Conservation (phyloP, 257 asterid species). For the Solanum piurae region DNA sequence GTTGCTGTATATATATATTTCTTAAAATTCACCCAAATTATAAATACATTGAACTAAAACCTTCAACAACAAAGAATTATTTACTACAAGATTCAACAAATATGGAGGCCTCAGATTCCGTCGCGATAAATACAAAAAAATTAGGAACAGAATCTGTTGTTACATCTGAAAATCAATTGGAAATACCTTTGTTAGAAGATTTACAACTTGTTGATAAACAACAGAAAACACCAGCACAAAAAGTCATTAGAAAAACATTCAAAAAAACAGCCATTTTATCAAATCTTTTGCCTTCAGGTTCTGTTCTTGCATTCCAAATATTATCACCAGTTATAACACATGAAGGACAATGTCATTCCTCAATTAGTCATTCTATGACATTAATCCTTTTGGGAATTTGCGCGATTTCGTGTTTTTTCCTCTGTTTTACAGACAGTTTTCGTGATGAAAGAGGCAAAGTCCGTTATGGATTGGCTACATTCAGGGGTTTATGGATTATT, state of each 20-base stretch:
- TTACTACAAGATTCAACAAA: neutral
- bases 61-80: neutral
- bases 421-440: slow-evolving; percentile 75
- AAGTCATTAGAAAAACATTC: slow-evolving; percentile 56
- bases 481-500: slow-evolving; percentile 47
- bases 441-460: slow-evolving; percentile 70
- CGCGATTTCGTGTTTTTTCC: slow-evolving; percentile 37
- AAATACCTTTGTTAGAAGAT: slow-evolving; percentile 32
- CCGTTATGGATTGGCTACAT: slow-evolving; percentile 70
- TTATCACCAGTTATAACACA: slow-evolving; percentile 54
- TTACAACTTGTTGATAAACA: slow-evolving; percentile 9
- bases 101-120: neutral
- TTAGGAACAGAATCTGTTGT: neutral
- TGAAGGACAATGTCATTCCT: slow-evolving; percentile 52
- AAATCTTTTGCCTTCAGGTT: slow-evolving; percentile 86
- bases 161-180: slow-evolving; percentile 13
- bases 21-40: neutral
- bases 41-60: neutral
- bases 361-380: slow-evolving; percentile 28
- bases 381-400: slow-evolving; percentile 34
- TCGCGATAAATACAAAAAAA: neutral
- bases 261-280: slow-evolving; percentile 70
- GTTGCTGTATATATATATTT: neutral
- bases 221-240: slow-evolving; percentile 40
- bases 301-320: slow-evolving; percentile 70